Evolutionary conservation across 2,329 filamentous ascomycete genomes (phyloP).

Genomic region (Ascosphaera acerosa): DNA sequence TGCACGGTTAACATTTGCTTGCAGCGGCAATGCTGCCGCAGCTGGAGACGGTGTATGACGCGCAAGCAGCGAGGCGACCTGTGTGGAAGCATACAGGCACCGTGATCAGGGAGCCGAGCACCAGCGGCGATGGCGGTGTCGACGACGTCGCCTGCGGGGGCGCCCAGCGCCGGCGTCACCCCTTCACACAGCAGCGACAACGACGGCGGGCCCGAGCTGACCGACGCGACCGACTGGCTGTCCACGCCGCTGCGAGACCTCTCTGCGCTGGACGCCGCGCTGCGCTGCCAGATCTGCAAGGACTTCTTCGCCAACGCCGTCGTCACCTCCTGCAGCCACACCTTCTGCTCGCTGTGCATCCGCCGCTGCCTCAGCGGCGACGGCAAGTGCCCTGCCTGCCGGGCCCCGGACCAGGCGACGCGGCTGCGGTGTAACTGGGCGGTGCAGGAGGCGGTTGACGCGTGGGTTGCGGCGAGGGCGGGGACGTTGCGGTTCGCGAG

Average conservation of each 20-base stretch:
- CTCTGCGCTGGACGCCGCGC: slow-evolving; percentile 42
- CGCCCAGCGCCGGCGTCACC: no score
- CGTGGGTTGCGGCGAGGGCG: slow-evolving; percentile 42
- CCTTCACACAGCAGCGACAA: no score
- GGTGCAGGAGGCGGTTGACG: slow-evolving; percentile 59
- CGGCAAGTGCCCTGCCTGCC: slow-evolving; percentile 70
- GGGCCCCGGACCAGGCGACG: slow-evolving; percentile 52
- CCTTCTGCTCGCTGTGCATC: slow-evolving; percentile 92
- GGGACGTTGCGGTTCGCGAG: slow-evolving; percentile 39
- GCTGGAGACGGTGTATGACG: no score
- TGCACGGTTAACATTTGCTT: no score
- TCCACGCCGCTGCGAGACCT: slow-evolving; percentile 20
- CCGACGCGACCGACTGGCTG: slow-evolving; percentile 25
- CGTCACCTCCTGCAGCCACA: slow-evolving; percentile 84
- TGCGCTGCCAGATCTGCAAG: slow-evolving; percentile 94
- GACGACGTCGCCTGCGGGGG: no score
- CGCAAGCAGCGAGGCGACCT: no score
- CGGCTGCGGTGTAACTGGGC: slow-evolving; percentile 67
- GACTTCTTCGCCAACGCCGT: slow-evolving; percentile 91
- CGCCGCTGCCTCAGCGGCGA: slow-evolving; percentile 59
- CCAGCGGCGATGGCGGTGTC: no score
- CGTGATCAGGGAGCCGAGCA: no score
- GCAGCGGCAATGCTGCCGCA: no score
- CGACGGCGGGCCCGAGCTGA: no score
- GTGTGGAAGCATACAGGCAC: no score